Percentiles rank a stretch among this genome's conserved stretches.
Evolutionary conservation across 805 yeast genomes (phyloP).

Genomic region (Schwanniomyces occidentalis): DNA sequence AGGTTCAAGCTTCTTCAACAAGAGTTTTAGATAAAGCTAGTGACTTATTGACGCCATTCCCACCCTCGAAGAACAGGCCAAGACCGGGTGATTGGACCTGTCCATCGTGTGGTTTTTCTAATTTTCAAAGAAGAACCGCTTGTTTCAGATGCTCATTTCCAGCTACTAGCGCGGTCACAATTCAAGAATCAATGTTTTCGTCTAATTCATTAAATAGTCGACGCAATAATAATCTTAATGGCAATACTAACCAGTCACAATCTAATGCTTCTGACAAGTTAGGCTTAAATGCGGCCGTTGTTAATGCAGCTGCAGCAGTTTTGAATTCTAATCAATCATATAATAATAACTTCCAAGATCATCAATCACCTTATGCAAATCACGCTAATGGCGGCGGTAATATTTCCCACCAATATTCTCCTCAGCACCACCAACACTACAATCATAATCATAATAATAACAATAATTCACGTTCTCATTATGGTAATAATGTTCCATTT

Average conservation of each 20-base stretch:
- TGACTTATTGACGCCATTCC: conserved; percentile 80
- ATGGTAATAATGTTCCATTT: conserved; percentile 71
- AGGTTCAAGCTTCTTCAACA: conserved; percentile 84
- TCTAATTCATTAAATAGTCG: conserved; percentile 10
- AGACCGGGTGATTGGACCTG: conserved; percentile 99
- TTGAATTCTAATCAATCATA: conserved; percentile 6
- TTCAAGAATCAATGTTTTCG: conserved; percentile 59
- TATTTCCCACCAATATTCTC: conserved; percentile 2
- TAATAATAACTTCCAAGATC: conserved; percentile 6
- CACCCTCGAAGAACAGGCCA: conserved; percentile 81
- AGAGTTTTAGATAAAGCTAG: conserved; percentile 78
- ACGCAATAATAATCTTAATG: conserved; percentile 11
- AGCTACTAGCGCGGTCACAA: conserved; percentile 67
- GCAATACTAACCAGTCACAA: conserved; percentile 5
- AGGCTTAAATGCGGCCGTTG: conserved; percentile 2
- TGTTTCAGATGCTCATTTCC: conserved; percentile 94
- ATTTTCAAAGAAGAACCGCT: conserved; percentile 90
- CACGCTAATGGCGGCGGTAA: conserved; percentile 4
- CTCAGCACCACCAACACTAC: conserved; percentile 12
- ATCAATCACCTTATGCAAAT: conserved; percentile 1
- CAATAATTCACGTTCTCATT: conserved; percentile 15
- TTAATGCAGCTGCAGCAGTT: conserved; percentile 2
- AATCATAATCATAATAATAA: conserved; percentile 12
- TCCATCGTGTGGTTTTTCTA: conserved; percentile 92
- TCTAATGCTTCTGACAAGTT: conserved; percentile 8